Base-by-base conservation (phyloP, 306 rosid genomes). In the Mimosa bimucronata region DNA sequence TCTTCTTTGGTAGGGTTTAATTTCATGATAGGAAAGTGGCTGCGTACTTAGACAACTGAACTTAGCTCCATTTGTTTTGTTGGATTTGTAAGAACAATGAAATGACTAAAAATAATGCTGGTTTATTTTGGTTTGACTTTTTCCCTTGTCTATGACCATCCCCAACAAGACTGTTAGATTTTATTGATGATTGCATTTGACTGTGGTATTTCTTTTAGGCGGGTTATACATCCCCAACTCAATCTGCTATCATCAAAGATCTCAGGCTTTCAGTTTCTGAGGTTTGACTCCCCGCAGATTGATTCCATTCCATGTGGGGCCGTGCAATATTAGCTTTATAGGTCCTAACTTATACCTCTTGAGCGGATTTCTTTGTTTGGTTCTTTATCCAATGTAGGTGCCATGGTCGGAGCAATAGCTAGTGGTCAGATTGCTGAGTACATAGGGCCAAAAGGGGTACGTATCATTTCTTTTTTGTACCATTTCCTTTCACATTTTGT, bases 351-450 rank as follows among this genome's bases (percentile, higher is more conserved):
- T 73, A 14, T 37, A 80, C 87, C 61, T 26, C 73, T 77, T 83
- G 74, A 61, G 41, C 86, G 92, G 98, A 92, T 9, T 75, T 95
- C 98, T 72, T 68, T 91, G 73, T 95, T 92, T 80, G 98, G 98
- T 55, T 95, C 98, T 75, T 76, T 95, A 67, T 92, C 96, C 82
- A 95, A 95, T 80, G 98, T 95, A 60, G 99, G 99, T 64, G 98
- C 98, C 58, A 95, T 95, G 99, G 87, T 95, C 72, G 99, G 99
- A 78, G 99, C 99, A 80, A 91, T 95, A 81, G 87, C 98, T 31
- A 95, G 99, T 81, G 99, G 99, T 52, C 99, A 95, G 80, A 86
- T 95, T 84, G 88, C 99, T 15, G 99, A 95, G 82, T 89, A 90
- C 85, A 84, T 93, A 38, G 99, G 99, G 25, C 94, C 98, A 34